A percentile compares a stretch with the other conserved stretches of the same genome.
These are phyloP conservation scores for Dendrobium chrysotoxum DNA, from an alignment of 106 monocot species.

Conservation along the genomic window DNA sequence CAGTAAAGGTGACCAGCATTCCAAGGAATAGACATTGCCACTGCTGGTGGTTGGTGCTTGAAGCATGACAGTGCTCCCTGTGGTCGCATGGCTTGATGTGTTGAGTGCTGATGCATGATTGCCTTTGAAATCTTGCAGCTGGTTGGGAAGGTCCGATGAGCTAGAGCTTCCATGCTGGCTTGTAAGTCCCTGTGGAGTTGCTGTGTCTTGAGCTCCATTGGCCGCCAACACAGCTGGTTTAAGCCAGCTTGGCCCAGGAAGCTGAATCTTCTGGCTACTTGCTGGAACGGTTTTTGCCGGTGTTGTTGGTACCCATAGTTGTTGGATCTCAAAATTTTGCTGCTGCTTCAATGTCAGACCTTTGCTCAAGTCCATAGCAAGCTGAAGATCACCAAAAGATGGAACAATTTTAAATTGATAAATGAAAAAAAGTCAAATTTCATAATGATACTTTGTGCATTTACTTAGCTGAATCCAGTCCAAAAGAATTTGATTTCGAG, in stretches of 20 bases:
- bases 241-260: not conserved
- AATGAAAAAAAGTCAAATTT: not conserved
- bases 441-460: not conserved
- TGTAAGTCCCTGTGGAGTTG: not conserved
- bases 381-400: not conserved
- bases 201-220: too few relatives aligned
- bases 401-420: not conserved
- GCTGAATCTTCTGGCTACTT: slow-evolving; percentile 1
- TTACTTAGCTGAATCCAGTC: not conserved
- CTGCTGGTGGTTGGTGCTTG: not conserved
- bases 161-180: not conserved
- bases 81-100: not conserved
- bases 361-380: not conserved
- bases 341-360: not conserved
- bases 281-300: slow-evolving; percentile 9
- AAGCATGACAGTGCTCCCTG: not conserved
- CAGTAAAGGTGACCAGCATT: not conserved
- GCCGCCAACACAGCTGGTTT: not conserved
- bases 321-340: slow-evolving; percentile 13
- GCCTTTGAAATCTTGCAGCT: not conserved
- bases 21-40: too few relatives aligned
- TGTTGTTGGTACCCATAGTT: slow-evolving; percentile 8
- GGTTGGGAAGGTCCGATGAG: not conserved
- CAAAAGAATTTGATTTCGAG: not conserved
- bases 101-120: too few relatives aligned